Conservation (phyloP, 148 eudicot species). For the Vaccinium darrowii region DNA sequence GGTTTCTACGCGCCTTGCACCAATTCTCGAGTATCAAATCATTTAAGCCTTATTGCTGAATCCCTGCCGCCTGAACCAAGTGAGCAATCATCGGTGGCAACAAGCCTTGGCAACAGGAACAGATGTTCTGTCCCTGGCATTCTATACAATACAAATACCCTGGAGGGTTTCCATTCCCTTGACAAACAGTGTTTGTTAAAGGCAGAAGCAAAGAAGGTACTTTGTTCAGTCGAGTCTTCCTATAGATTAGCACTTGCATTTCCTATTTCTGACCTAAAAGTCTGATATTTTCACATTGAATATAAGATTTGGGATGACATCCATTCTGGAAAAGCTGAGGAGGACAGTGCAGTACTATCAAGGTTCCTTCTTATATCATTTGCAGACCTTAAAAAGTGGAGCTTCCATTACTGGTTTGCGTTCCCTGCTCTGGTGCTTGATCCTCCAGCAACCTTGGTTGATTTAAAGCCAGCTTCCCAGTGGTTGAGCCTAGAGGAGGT, state of each 20-base stretch:
- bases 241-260: neutral
- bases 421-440: constrained; percentile 79
- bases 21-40: constrained; percentile 64
- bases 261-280: neutral
- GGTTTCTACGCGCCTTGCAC: constrained; percentile 88
- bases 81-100: constrained; percentile 32
- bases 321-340: constrained; percentile 66
- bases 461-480: constrained; percentile 76
- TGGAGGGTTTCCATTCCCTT: constrained; percentile 70
- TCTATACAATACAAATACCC: constrained; percentile 74
- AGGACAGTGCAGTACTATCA: constrained; percentile 67
- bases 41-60: constrained; percentile 73
- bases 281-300: neutral
- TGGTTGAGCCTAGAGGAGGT: constrained; percentile 76
- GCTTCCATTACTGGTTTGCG: constrained; percentile 79
- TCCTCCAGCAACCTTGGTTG: constrained; percentile 70
- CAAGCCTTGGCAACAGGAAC: constrained; percentile 60
- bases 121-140: constrained; percentile 79
- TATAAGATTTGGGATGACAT: constrained; percentile 82
- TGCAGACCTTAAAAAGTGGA: constrained; percentile 93
- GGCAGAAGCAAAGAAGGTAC: constrained; percentile 78
- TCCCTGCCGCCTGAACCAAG: constrained; percentile 72
- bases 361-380: constrained; percentile 83
- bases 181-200: constrained; percentile 64
- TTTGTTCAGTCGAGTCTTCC: neutral